Evolutionary conservation across 1,284 basidiomycete genomes (phyloP), one percentile per base, ranked within the genome.

Genomic region (Austroboletus olivaceoglutinosus): DNA sequence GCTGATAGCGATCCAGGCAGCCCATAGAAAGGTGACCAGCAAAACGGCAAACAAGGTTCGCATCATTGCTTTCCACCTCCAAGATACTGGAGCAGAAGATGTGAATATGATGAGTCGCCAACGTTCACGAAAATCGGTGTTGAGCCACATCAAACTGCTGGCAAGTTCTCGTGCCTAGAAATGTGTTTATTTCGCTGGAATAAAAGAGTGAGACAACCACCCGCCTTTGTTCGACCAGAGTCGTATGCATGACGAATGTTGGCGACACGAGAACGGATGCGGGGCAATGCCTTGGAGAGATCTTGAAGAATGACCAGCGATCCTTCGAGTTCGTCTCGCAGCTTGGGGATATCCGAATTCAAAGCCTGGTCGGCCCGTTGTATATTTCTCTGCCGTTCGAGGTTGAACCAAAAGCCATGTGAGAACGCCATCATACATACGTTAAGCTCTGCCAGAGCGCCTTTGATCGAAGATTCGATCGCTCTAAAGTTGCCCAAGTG

Each of bases 61-160:
- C 77, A 86, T 77, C 39, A 80, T 67, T 10, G 70, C 67, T 62
- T 83, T 86, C 82, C 82, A 86, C 31, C 77, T 74, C 70, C 75
- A 74, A 29, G 83, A 84, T 25, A 89, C 85, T 2, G 87, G 86
- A 41, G 82, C 81, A 2, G 75, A 73, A 8, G 80, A 74, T 1
- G 85, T 82, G 71, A 89, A 89, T 58, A 89, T 82, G 67, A 82
- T 83, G 25, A 76, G 68, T 42, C 85, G 76, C 76, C 84, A 83
- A 18, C 86, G 82, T 61, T 84, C 80, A 49, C 85, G 83, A 63
- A 86, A 81, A 43, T 85, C 82, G 0, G 82, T 86, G 62, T 88
- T 86, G 25, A 89, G 72, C 87, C 86, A 89, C 46, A 75, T 74
- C 46, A 89, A 71, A 51, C 83, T 82, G 5, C 65, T 64, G 25